A percentile compares a stretch with the other conserved stretches of the same genome.
Evolutionary conservation across 2,329 filamentous ascomycete species (phyloP).

Genomic region (Colletotrichum tabaci): DNA sequence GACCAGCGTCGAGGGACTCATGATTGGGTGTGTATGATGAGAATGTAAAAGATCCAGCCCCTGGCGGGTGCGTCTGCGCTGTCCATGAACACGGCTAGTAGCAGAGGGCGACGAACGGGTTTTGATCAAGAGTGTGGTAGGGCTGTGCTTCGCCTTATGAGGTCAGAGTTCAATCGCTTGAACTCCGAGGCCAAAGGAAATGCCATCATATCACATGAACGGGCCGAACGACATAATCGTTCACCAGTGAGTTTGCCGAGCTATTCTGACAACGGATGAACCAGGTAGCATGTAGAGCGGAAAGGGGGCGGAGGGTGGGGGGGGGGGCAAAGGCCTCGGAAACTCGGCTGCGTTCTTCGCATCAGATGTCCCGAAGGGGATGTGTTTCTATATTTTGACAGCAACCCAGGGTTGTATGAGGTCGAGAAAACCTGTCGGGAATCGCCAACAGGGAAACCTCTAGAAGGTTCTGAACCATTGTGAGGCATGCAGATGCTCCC

Average conservation of each 20-base stretch:
- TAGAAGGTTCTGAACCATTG: background rate
- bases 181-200: background rate
- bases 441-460: background rate
- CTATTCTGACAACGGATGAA: conserved; percentile 29
- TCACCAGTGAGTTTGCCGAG: conserved; percentile 3
- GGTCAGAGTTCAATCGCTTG: background rate
- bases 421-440: background rate
- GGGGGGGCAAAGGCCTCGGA: background rate
- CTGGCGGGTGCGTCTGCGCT: background rate
- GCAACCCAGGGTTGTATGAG: background rate
- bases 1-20: conserved; percentile 6
- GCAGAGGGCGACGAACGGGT: background rate
- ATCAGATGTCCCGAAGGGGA: conserved; percentile 13
- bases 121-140: too few relatives aligned
- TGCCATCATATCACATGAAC: conserved; percentile 34
- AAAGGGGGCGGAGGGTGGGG: too few relatives aligned
- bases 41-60: background rate
- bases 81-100: background rate
- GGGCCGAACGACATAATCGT: background rate
- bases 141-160: conserved; percentile 12
- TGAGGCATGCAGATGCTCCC: background rate
- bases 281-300: conserved; percentile 4
- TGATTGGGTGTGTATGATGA: background rate
- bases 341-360: conserved; percentile 13
- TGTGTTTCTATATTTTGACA: conserved; percentile 26